Conservation (phyloP, 495 filamentous ascomycete species). For the Neohortaea acidophila region DNA sequence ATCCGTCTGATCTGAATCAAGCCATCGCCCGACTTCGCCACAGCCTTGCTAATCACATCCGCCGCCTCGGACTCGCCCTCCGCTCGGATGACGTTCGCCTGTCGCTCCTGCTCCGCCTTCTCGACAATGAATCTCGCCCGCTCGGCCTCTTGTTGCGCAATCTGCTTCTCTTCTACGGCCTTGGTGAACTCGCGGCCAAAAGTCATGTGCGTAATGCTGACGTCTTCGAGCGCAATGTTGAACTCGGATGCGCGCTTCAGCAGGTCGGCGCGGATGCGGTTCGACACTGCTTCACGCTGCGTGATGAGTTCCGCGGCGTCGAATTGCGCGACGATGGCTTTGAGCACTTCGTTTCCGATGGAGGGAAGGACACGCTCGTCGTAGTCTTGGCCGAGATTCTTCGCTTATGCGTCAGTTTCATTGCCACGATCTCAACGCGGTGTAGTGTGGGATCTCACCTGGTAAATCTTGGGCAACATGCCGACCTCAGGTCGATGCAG, state of each 20-base stretch:
- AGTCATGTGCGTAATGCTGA: constrained; percentile 99
- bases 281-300: constrained; percentile 87
- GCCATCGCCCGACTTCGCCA: constrained; percentile 83
- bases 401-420: too few species aligned
- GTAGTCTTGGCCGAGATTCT: constrained; percentile 82
- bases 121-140: constrained; percentile 95
- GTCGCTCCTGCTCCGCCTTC: constrained; percentile 95
- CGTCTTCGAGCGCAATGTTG: constrained; percentile 97
- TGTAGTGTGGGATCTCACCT: constrained; percentile 43
- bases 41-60: constrained; percentile 82
- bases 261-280: constrained; percentile 89
- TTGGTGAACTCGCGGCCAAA: constrained; percentile 98
- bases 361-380: constrained; percentile 98
- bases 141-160: constrained; percentile 98
- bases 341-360: constrained; percentile 99
- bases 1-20: constrained; percentile 91
- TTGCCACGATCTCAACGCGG: not conserved
- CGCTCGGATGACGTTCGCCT: constrained; percentile 93
- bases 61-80: constrained; percentile 96
- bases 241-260: constrained; percentile 93
- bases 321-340: constrained; percentile 97
- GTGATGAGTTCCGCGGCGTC: constrained; percentile 99
- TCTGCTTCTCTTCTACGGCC: constrained; percentile 99
- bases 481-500: constrained; percentile 89
- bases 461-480: constrained; percentile 91